Evolutionary conservation across 495 filamentous ascomycete genomes (phyloP), one percentile per base, ranked within the genome.

Genomic region (Podospora anserina): DNA sequence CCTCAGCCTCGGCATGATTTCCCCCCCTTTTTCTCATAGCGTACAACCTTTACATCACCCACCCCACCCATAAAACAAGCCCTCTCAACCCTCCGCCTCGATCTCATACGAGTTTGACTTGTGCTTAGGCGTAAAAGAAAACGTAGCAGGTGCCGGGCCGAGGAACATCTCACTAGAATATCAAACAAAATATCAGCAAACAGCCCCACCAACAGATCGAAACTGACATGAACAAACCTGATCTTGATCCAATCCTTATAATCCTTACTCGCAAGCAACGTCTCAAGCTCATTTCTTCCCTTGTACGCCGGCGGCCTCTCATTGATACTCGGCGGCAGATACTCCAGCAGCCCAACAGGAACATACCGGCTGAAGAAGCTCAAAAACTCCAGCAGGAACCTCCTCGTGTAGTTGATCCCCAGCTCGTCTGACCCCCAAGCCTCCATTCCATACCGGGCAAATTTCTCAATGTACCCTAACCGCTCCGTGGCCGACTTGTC

Each of bases 171-270:
- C 95, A 74, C 93, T 96, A 64, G 27, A 49, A n/a, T 23, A 23
- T 7, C 30, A 32, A 32, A 18, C 59, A 61, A 23, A 23, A 23
- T 1, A 7, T 32, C 59, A 61, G 59, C 32, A 30, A 28, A 44
- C 28, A 57, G 59, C 57, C 28, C 63, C 56, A 70, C 66, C 53
- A 34, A 65, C 23, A 13, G n/a, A 3, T 23, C 54, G 23, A 11
- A 9, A 63, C 7, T 32, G 15, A 11, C 2, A 56, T 57, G 30
- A 65, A 34, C 68, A 70, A 63, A 81, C 93, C 91, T 95, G 75
- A 99, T 96, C 84, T 97, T 98, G 73, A 99, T 91, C 95, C 95
- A 99, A 79, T 99, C 95, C 81, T 88, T 90, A 79, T 96, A 97
- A 78, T 98, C 90, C 53, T 86, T 86, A 80, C 93, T 97, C 11